Base-by-base conservation (phyloP, 352 stramenopile genomes). In the Phytopythium montanum region DNA sequence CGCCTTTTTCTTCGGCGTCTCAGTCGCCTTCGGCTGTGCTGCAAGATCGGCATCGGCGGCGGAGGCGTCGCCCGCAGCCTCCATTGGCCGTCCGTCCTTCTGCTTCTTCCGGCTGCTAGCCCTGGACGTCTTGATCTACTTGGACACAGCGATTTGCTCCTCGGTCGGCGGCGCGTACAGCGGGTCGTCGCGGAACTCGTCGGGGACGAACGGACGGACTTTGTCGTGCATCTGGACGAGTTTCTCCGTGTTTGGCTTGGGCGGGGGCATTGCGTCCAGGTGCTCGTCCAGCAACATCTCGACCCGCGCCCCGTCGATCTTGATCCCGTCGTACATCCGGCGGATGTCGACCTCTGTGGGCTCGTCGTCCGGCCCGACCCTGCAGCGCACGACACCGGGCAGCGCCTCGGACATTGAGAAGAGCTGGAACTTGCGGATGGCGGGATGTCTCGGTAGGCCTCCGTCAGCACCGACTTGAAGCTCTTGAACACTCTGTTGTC, bases 241-340 rank as follows among this genome's bases (percentile, higher is more conserved):
- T 25, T 70, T 70, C 45, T 66, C 59, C 7, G 42, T 33, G 36
- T 70, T 70, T 16, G 19, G 33, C 33, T 41, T 16, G 1, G 58
- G 59, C 3, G 54, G 50, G 1, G 46, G 38, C 6, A 63, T n/a
- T 0, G 16, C 13, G n/a, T 60, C 42, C 2, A 60, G 4, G 41
- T 51, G n/a, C 21, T 36, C 31, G 7, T 36, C 31, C 7, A 36
- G 13, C 31, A 36, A 10, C 31, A 36, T 14, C 31, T 36, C 31
- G 31, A 36, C 31, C 6, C 31, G 31, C 31, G 12, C 5, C 8
- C 5, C 23, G 23, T n/a, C 7, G 5, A 53, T 14, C 23, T 21
- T 53, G 16, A 56, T 25, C 12, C 61, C 51, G 34, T 64, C 61
- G 28, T 38, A 38, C 5, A 54, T 55, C 16, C 51, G 49, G 3